Base-by-base conservation (phyloP, 768 basidiomycete genomes). In the Multifurca ochricompacta region DNA sequence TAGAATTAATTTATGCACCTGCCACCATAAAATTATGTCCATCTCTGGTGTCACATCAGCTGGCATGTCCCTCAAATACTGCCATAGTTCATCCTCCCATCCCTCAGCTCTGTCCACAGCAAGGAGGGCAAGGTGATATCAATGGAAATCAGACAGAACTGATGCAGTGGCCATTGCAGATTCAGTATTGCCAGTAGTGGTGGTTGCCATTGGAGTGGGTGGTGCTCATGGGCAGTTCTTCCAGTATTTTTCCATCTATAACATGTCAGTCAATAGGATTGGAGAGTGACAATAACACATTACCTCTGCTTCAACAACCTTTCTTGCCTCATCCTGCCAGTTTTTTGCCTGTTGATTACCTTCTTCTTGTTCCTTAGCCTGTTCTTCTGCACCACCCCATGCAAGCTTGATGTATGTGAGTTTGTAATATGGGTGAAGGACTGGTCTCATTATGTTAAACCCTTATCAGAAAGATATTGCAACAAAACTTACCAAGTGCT, bases 351-450 rank as follows among this genome's bases (percentile, higher is more conserved):
- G 21, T 10, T 4, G 19, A 35, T 64, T 60, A 1, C 63, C 53
- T 0, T 45, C 56, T 1, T 18, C 31, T 14, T 13, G 3, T 13
- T 54, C 60, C 6, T 36, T n/a, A 4, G 3, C 44, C 27, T 69
- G 66, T 36, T 70, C 68, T 1, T 62, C 45, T 0, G 53, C 48
- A 5, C 69, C 61, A 4, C 68, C 67, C 68, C 68, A 70, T 9
- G 32, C 25, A 1, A 36, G 10, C 39, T 63, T 18, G 3, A 67
- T 65, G 48, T 67, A 70, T 0, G 36, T 23, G 0, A 69, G 54
- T n/a, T 69, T 70, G 56, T 63, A 70, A 47, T 69, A 71, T 0
- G 64, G 69, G 34, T 70, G 66, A 3, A 44, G 34, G 0, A 18
- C 32, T 51, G n/a, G n/a, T n/a, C n/a, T n/a, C n/a, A n/a, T n/a